phyloP scores from a whole-genome alignment of 2,329 filamentous ascomycete genomes.

The Diaporthe batatas region DNA sequence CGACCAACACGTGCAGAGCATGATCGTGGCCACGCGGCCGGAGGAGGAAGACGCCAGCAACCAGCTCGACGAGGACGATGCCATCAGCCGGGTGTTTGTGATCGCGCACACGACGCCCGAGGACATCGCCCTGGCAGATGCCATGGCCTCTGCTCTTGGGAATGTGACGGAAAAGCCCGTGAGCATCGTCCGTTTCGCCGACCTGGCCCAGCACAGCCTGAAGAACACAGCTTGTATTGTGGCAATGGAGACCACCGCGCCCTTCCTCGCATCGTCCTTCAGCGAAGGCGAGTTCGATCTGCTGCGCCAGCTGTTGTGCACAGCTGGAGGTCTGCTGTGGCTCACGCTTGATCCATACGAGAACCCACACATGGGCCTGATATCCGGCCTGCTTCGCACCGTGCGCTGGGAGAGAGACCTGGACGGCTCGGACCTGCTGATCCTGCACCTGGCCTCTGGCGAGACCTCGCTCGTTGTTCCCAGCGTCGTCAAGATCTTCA shows the following conservation, averaged over 20 bases:
- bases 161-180: slow-evolving; percentile 23
- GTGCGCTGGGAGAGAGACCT: slow-evolving; percentile 52
- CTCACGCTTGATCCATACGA: slow-evolving; percentile 49
- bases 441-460: slow-evolving; percentile 44
- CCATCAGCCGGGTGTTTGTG: slow-evolving; percentile 39
- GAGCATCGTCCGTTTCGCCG: slow-evolving; percentile 43
- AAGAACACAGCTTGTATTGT: slow-evolving; percentile 45
- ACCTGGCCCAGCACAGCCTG: slow-evolving; percentile 43
- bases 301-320: slow-evolving; percentile 48
- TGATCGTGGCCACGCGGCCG: slow-evolving; percentile 39
- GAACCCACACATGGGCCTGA: slow-evolving; percentile 49
- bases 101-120: slow-evolving; percentile 32
- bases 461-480: slow-evolving; percentile 17
- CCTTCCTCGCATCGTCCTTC: slow-evolving; percentile 43
- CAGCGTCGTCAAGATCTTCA: slow-evolving; percentile 37
- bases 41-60: slow-evolving; percentile 31
- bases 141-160: slow-evolving; percentile 27
- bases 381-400: slow-evolving; percentile 51
- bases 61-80: slow-evolving; percentile 38
- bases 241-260: slow-evolving; percentile 43
- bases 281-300: slow-evolving; percentile 46
- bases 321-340: slow-evolving; percentile 50
- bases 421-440: slow-evolving; percentile 48
- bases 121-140: slow-evolving; percentile 20
- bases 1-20: slow-evolving; percentile 40